phyloP scores from a whole-genome alignment of 768 basidiomycete species.

The Tubosaeta sp. region DNA sequence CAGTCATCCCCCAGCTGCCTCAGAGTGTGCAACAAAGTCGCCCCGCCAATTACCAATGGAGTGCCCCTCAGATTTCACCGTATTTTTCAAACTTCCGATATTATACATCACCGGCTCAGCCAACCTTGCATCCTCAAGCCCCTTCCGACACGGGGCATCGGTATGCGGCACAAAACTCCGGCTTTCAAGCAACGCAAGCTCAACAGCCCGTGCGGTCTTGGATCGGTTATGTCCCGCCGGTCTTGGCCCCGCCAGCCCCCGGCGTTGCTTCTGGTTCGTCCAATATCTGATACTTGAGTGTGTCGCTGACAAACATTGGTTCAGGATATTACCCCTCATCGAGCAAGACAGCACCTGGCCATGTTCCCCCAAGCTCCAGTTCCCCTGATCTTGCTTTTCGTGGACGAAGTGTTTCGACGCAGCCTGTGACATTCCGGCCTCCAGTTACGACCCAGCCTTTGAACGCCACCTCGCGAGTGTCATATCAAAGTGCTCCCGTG shows the following conservation, averaged over 20 bases:
- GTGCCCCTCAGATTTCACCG: not conserved
- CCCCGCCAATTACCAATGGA: not conserved
- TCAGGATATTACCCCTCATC: slow-evolving; percentile 3
- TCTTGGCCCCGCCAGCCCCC: not conserved
- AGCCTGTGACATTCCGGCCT: not conserved
- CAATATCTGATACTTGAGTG: not conserved
- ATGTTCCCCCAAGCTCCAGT: not conserved
- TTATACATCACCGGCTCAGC: not conserved
- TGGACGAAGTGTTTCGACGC: not conserved
- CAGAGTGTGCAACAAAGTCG: slow-evolving; percentile 9
- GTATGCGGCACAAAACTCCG: slow-evolving; percentile 9
- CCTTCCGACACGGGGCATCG: slow-evolving; percentile 10
- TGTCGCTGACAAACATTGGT: not conserved
- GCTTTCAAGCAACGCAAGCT: slow-evolving; percentile 2
- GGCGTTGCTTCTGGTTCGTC: slow-evolving; percentile 9
- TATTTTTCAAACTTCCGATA: not conserved
- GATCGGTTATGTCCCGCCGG: slow-evolving; percentile 10
- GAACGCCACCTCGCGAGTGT: slow-evolving; percentile 2
- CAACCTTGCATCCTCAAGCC: not conserved
- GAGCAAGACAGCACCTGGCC: not conserved
- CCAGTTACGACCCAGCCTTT: slow-evolving; percentile 1
- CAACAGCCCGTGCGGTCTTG: slow-evolving; percentile 9
- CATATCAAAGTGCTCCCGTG: slow-evolving; percentile 1
- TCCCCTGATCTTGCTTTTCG: not conserved
- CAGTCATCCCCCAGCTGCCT: not conserved